Evolutionary conservation across 805 yeast species (phyloP).

Genomic region (Starmerella floris): DNA sequence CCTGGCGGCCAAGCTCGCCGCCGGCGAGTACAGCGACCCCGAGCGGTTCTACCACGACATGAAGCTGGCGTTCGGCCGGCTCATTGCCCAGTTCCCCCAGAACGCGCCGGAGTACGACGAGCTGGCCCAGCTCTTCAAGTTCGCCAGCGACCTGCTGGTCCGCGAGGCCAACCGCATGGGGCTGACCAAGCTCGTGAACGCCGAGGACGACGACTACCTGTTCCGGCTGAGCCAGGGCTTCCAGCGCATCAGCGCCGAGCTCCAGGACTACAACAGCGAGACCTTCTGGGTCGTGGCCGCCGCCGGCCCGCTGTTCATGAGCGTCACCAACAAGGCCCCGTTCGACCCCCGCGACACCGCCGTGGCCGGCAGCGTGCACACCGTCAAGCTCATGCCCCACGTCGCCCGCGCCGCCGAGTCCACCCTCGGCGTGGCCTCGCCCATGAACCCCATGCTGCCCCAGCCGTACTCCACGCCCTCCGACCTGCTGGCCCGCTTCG

Average conservation of each 20-base stretch:
- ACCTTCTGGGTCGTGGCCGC: conserved; percentile 46
- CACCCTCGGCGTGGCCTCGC: conserved; percentile 34
- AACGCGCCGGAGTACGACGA: conserved; percentile 23
- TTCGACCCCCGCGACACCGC: conserved; percentile 62
- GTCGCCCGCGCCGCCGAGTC: conserved; percentile 25
- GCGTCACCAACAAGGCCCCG: conserved; percentile 52
- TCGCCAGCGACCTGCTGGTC: conserved; percentile 24
- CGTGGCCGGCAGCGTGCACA: conserved; percentile 52
- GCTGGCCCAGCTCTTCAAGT: conserved; percentile 23
- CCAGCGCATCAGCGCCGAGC: conserved; percentile 37
- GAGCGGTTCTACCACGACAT: conserved; percentile 21
- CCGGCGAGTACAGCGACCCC: conserved; percentile 5
- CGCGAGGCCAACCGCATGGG: conserved; percentile 27
- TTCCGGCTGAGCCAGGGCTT: conserved; percentile 20
- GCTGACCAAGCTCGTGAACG: conserved; percentile 9
- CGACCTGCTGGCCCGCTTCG: conserved; percentile 34
- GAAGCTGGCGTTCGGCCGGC: conserved; percentile 23
- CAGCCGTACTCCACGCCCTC: conserved; percentile 40
- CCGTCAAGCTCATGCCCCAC: conserved; percentile 57
- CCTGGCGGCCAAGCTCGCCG: conserved; percentile 13
- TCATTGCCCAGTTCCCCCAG: conserved; percentile 19
- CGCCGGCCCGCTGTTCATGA: conserved; percentile 68
- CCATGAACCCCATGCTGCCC: conserved; percentile 34
- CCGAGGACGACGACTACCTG: conserved; percentile 19
- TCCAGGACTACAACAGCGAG: conserved; percentile 82